phyloP scores from a whole-genome alignment of 495 filamentous ascomycete species.

The Hypoxylon perforatum region DNA sequence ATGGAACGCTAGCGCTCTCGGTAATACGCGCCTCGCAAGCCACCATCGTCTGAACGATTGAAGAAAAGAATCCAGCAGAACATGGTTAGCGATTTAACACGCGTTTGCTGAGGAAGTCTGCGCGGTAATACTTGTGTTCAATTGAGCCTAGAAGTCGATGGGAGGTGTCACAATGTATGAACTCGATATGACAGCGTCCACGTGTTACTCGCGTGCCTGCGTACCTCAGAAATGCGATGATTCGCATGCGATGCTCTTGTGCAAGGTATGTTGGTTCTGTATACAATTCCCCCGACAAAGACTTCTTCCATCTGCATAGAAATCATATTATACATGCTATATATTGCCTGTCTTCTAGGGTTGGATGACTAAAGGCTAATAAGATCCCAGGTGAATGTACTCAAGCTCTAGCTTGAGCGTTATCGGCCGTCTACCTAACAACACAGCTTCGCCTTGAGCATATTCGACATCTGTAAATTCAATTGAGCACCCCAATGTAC shows the following conservation, averaged over 20 bases:
- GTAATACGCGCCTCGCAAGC: too few species aligned
- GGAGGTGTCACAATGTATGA: background rate
- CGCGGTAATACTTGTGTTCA: background rate
- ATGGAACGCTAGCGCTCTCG: too few species aligned
- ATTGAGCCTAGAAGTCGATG: background rate
- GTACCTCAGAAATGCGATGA: slow-evolving; percentile 9
- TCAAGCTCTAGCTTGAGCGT: background rate
- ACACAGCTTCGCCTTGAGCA: background rate
- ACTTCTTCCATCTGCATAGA: background rate
- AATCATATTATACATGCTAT: background rate
- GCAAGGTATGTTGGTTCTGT: slow-evolving; percentile 3
- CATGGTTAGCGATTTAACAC: background rate
- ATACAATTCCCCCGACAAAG: slow-evolving; percentile 13
- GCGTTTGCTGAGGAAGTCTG: slow-evolving; percentile 3
- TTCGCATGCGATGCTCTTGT: slow-evolving; percentile 8
- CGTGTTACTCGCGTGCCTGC: slow-evolving; percentile 18
- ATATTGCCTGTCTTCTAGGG: background rate
- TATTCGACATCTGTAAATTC: too few species aligned
- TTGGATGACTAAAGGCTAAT: background rate
- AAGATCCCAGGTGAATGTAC: background rate
- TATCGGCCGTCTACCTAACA: background rate
- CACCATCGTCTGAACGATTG: too few species aligned
- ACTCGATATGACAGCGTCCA: background rate
- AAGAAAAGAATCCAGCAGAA: too few species aligned
- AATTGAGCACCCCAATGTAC: background rate